phyloP scores from a whole-genome alignment of 768 basidiomycete species.

The Tulasnella sp. region DNA sequence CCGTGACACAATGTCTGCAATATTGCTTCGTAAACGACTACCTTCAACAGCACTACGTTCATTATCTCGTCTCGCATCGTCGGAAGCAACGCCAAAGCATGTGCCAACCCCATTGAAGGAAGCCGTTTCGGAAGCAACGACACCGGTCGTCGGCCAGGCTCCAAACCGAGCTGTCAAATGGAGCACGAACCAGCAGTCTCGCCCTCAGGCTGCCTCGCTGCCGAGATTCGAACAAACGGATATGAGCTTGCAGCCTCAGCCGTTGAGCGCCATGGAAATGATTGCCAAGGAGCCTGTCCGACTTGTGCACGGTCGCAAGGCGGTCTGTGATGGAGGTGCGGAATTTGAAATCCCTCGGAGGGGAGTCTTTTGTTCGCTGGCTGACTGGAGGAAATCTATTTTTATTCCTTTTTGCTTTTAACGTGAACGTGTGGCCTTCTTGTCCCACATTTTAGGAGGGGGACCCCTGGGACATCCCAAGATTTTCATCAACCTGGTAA shows the following conservation, averaged over 20 bases:
- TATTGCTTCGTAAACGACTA: neutral
- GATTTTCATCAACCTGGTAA: constrained; percentile 90
- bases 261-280: constrained; percentile 87
- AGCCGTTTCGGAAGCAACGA: neutral
- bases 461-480: constrained; percentile 96
- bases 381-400: neutral
- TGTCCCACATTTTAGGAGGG: constrained; percentile 53
- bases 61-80: neutral
- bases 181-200: constrained; percentile 76
- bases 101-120: neutral
- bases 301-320: constrained; percentile 75
- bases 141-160: constrained; percentile 50
- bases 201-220: constrained; percentile 54
- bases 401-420: neutral
- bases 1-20: neutral
- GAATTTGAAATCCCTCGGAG: constrained; percentile 24
- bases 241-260: constrained; percentile 82
- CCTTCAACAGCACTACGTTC: neutral
- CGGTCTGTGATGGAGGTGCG: constrained; percentile 93
- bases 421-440: constrained; percentile 3
- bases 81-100: neutral
- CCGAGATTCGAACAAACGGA: constrained; percentile 91
- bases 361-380: neutral
- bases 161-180: constrained; percentile 81
- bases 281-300: constrained; percentile 81